phyloP scores from a whole-genome alignment of 345 rosid species.

The Hypericum perforatum region DNA sequence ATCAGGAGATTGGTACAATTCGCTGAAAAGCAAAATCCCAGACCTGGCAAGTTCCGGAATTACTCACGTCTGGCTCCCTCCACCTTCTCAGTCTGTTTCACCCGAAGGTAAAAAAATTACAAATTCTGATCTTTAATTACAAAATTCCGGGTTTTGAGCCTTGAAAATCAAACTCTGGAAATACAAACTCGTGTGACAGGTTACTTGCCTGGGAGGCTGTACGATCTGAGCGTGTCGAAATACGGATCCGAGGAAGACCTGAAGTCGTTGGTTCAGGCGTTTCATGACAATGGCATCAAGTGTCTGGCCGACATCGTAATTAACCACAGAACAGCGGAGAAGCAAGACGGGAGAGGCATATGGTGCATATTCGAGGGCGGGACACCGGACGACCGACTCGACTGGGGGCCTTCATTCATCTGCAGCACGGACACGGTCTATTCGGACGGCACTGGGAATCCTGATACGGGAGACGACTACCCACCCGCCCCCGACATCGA shows the following conservation, averaged over 20 bases:
- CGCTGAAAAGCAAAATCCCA: constrained; percentile 38
- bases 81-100: constrained; percentile 69
- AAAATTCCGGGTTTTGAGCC: too few species aligned
- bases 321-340: constrained; percentile 77
- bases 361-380: constrained; percentile 79
- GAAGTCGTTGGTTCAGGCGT: constrained; percentile 40
- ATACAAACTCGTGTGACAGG: constrained; percentile 26
- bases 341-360: constrained; percentile 51
- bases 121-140: background rate
- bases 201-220: constrained; percentile 80
- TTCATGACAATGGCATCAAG: constrained; percentile 49
- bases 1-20: constrained; percentile 77
- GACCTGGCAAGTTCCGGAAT: constrained; percentile 59
- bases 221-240: constrained; percentile 60
- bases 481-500: constrained; percentile 71
- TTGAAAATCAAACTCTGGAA: too few species aligned
- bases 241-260: constrained; percentile 53
- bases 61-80: constrained; percentile 94
- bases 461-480: constrained; percentile 45
- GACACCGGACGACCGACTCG: constrained; percentile 62
- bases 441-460: constrained; percentile 62
- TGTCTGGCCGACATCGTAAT: constrained; percentile 76
- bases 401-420: constrained; percentile 75
- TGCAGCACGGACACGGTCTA: constrained; percentile 40
- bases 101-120: constrained; percentile 39